Percentiles rank a stretch among this genome's conserved stretches.
Evolutionary conservation across 768 basidiomycete species (phyloP).

Genomic region (Russula emetica): DNA sequence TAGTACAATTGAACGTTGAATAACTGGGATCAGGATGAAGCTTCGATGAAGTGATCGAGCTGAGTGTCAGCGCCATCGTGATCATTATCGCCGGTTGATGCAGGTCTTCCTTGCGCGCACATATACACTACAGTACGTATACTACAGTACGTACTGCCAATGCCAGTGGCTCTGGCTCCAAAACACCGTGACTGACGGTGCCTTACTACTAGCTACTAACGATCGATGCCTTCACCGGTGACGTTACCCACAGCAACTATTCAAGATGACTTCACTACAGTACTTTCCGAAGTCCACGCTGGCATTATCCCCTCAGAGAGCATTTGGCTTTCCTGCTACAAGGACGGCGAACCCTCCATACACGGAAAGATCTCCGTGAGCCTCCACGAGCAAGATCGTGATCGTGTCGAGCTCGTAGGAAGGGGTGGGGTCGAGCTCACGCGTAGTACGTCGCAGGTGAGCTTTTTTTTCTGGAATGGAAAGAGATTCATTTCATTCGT

Average conservation of each 20-base stretch:
- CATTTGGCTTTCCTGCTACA: slow-evolving; percentile 28
- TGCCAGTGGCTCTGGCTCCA: not conserved
- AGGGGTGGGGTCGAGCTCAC: slow-evolving; percentile 17
- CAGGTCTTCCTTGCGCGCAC: too few relatives aligned
- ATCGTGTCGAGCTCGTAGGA: slow-evolving; percentile 25
- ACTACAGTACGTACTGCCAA: too few relatives aligned
- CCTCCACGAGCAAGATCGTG: slow-evolving; percentile 26
- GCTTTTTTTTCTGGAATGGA: not conserved
- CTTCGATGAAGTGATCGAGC: too few relatives aligned
- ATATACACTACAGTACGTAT: too few relatives aligned
- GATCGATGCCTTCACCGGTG: slow-evolving; percentile 14
- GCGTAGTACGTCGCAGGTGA: slow-evolving; percentile 19
- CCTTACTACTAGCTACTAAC: too few relatives aligned
- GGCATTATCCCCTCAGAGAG: slow-evolving; percentile 24
- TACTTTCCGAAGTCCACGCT: slow-evolving; percentile 26
- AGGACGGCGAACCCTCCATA: slow-evolving; percentile 24
- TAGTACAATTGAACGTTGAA: too few relatives aligned
- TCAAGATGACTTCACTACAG: slow-evolving; percentile 25
- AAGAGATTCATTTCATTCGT: too few relatives aligned
- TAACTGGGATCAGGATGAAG: too few relatives aligned
- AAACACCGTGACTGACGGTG: not conserved
- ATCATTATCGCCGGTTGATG: too few relatives aligned
- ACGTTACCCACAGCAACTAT: slow-evolving; percentile 25
- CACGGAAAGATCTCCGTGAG: slow-evolving; percentile 23
- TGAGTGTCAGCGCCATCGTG: too few relatives aligned